Evolutionary conservation across 2,329 filamentous ascomycete genomes (phyloP), one percentile per base, ranked within the genome.

Genomic region (Gliomastix tumulicola): DNA sequence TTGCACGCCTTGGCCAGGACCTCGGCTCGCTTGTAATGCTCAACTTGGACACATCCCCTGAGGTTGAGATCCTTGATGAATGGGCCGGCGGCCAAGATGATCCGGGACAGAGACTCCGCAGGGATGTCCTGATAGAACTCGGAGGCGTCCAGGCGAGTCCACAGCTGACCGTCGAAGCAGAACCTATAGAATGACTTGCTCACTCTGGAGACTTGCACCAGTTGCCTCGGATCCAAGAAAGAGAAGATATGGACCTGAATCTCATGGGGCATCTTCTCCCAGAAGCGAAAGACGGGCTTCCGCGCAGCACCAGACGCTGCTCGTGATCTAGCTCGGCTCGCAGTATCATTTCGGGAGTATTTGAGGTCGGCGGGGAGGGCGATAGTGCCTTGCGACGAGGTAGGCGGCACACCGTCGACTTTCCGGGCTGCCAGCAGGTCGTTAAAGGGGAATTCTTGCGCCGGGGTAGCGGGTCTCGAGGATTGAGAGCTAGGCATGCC

Each of bases 141-240:
- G 7, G 88, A 82, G 3, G 86, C 79, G 56, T 97, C 88, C 34
- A 97, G 73, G 30, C 74, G 78, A 4, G 79, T 81, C 92, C 92
- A 98, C 13, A 97, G 65, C 62, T 98, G 92, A 3, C 92, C 92
- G 56, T 98, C 90, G 49, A 90, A 95, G 62, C 90, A 96, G 60
- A 86, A 79, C 33, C 74, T 71, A 57, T 94, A 70, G 68, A 92
- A 96, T 6, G 72, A 63, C 56, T 80, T 88, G 54, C 80, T 90
- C 16, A 92, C 84, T 15, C 77, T 67, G 1, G 90, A 94, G 38
- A 76, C 76, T 40, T 80, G 76, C 10, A 96, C 79, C 22, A 97
- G 74, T 54, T 97, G 82, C 52, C 81, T 88, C 1, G 89, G 88
- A 20, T 70, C 69, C 16, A 97, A 68, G 49, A 83, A 88, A 6